Evolutionary conservation across 495 filamentous ascomycete genomes (phyloP), one percentile per base, ranked within the genome.

Genomic region (Staphylotrichum longicolle): DNA sequence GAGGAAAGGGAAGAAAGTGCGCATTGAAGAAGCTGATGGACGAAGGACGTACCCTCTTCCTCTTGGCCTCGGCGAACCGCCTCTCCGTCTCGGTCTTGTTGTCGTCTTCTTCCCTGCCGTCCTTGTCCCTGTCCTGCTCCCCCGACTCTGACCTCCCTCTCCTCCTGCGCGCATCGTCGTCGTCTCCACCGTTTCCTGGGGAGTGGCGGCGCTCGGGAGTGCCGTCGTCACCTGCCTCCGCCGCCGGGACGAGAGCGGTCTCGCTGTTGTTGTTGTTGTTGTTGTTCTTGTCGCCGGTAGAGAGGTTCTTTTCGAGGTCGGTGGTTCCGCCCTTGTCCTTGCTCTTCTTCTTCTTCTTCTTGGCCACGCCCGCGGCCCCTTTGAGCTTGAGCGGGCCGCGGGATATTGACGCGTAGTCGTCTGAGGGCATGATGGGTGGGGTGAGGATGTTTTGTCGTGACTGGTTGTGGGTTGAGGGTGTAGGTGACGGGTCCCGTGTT

Each of bases 61-160:
- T 79, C 70, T 87, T 83, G 65, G 82, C 76, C 77, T 98, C 93
- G 64, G 93, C 88, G 70, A 93, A 83, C 42, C 85, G 81, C 66
- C 80, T 77, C 77, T 98, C 93, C 33, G 91, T 85, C 67, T 96
- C 93, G 0, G 94, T 98, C 80, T 96, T 98, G 52, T 12, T 54
- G 3, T 64, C 63, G 33, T 68, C 68, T 39, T 63, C 61, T 62
- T 68, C 56, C 53, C 61, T 57, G 20, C 20, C 1, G 20, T 27
- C 20, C 20, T 27, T 27, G 20, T 27, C 20, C 20, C 20, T 27
- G 20, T 64, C 62, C 45, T 58, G 54, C 50, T 75, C 40, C 14
- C 4, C 14, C 33, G 14, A 10, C 41, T 27, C 20, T 27, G 20
- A 39, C 34, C 32, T 15, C 6, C 15, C 33, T 10, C 3, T 30